Base-by-base conservation (phyloP, 2,329 filamentous ascomycete species). In the Xylaria sp. region DNA sequence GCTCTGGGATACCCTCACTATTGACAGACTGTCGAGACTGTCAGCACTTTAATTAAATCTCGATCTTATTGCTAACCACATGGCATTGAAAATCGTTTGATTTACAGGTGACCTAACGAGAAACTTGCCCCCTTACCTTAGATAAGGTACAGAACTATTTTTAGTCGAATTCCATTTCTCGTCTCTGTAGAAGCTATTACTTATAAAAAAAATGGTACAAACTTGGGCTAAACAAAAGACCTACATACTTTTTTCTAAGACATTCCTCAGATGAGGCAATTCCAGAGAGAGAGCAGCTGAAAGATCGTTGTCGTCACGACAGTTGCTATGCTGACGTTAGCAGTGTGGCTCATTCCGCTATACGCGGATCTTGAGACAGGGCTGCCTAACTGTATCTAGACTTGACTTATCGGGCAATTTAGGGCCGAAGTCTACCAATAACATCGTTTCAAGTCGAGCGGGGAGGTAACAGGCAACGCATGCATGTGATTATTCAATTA, bases 331-430 rank as follows among this genome's bases (percentile, higher is more conserved):
- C 7, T 58, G 53, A 64, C 61, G 61, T 64, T 39, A 18, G 25
- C 32, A 32, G 15, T n/a, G 55, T 60, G 62, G 62, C 62, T 59
- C 45, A 60, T 41, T 39, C 52, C 52, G 23, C 53, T 12, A 25
- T 25, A 18, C 20, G 13, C 34, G 8, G 30, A 20, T 23, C 23
- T 13, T 13, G 32, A 20, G 30, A 4, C 10, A 55, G 30, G 8
- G 52, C 52, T 34, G n/a, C 52, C 53, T 56, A 56, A 39, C 34
- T 10, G 12, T 39, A 25, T 56, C 12, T 3, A 56, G 52, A 56
- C 28, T 55, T 63, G 48, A 63, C 60, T 63, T 63, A 57, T 48
- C 41, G 41, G 41, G 41, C 41, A 48, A 63, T 28, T 48, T 20
- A 5, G 30, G 5, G 41, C 36, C 30, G 1, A 46, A 57, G 3